These are phyloP conservation scores for Boeremia lycopersici DNA, from an alignment of 2,329 filamentous ascomycete species.

Conservation along the genomic window DNA sequence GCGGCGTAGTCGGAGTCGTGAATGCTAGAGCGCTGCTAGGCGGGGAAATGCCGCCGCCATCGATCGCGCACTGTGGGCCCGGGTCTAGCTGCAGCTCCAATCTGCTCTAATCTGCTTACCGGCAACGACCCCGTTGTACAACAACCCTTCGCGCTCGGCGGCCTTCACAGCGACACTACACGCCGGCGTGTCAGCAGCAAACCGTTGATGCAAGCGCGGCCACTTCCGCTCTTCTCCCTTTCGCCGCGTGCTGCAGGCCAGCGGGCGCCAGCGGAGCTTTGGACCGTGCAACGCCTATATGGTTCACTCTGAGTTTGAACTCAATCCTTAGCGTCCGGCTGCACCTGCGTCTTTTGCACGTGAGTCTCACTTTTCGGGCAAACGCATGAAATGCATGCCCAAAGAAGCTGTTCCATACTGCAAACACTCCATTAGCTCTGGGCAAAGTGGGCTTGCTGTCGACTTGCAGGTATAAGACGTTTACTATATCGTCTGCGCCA, in stretches of 20 bases:
- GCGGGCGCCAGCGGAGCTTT: constrained; percentile 8
- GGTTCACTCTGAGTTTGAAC: constrained; percentile 27
- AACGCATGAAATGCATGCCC: constrained; percentile 29
- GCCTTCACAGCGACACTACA: not conserved
- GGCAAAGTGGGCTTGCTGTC: constrained; percentile 6
- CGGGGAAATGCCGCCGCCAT: constrained; percentile 6
- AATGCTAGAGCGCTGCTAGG: constrained; percentile 6
- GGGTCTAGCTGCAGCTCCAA: not conserved
- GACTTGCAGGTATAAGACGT: constrained; percentile 6
- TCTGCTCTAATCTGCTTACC: constrained; percentile 12
- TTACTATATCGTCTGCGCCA: constrained; percentile 11
- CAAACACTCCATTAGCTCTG: constrained; percentile 1
- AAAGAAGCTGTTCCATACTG: constrained; percentile 21
- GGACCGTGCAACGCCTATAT: constrained; percentile 8
- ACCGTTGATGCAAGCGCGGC: constrained; percentile 23
- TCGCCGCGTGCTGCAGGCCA: constrained; percentile 2
- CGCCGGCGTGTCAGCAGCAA: constrained; percentile 27
- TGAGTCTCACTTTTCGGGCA: constrained; percentile 4
- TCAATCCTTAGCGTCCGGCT: constrained; percentile 26
- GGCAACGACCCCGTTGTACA: not conserved
- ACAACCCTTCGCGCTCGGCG: not conserved
- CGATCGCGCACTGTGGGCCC: not conserved
- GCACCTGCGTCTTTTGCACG: constrained; percentile 20
- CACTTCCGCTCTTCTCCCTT: constrained; percentile 20
- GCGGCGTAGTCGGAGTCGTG: constrained; percentile 13